Percentiles rank a stretch among this genome's conserved stretches.
phyloP scores from a whole-genome alignment of 306 rosid species.

The Ormosia emarginata region DNA sequence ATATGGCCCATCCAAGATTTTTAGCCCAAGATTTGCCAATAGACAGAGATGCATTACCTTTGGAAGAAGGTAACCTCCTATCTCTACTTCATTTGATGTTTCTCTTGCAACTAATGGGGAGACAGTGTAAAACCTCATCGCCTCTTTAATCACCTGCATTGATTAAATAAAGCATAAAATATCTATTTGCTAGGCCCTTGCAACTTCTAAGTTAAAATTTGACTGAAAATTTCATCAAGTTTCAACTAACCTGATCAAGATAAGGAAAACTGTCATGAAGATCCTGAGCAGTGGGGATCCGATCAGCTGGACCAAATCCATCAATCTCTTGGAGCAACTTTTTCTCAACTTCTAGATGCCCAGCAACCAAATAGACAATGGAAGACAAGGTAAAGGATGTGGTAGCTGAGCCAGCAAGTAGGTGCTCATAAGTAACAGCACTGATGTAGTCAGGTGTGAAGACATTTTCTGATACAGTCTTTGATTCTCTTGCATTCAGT shows the following conservation, averaged over 20 bases:
- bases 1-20: not conserved
- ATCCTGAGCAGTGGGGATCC: slow-evolving; percentile 56
- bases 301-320: slow-evolving; percentile 51
- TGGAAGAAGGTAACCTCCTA: slow-evolving; percentile 91
- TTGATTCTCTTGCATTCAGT: slow-evolving; percentile 69
- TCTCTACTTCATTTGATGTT: slow-evolving; percentile 69
- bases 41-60: slow-evolving; percentile 47
- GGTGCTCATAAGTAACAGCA: slow-evolving; percentile 85
- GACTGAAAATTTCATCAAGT: not conserved
- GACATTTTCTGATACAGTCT: slow-evolving; percentile 39
- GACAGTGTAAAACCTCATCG: slow-evolving; percentile 75
- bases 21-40: not conserved
- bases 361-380: slow-evolving; percentile 78
- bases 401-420: slow-evolving; percentile 90
- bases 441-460: slow-evolving; percentile 68
- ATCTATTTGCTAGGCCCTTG: not conserved
- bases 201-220: not conserved
- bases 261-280: slow-evolving; percentile 69
- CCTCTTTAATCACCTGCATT: slow-evolving; percentile 82
- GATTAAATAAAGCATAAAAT: not conserved
- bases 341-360: slow-evolving; percentile 72
- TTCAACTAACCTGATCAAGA: slow-evolving; percentile 66
- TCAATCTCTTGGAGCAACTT: slow-evolving; percentile 74
- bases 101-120: slow-evolving; percentile 96
- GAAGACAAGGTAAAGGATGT: slow-evolving; percentile 78